A percentile compares a stretch with the other conserved stretches of the same genome.
Conservation (phyloP, 768 basidiomycete genomes). For the Psilocybe tampanensis region DNA sequence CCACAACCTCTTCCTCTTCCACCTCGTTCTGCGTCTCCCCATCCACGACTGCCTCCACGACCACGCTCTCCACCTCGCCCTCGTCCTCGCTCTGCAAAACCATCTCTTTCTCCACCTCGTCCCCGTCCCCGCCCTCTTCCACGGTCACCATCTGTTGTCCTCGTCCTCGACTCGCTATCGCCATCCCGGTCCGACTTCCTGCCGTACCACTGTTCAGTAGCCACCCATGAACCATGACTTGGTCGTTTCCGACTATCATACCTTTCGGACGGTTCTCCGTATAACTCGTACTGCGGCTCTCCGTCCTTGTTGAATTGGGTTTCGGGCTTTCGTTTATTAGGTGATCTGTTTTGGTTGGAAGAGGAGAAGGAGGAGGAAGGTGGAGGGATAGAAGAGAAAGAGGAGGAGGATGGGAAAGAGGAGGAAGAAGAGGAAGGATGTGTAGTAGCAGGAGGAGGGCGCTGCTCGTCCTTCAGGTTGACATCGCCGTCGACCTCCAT, state of each 20-base stretch:
- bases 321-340: neutral
- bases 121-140: neutral
- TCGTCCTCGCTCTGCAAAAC: neutral
- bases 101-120: neutral
- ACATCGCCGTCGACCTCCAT: neutral
- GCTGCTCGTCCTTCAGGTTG: neutral
- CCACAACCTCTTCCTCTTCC: neutral
- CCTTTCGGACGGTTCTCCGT: neutral
- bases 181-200: too few relatives aligned
- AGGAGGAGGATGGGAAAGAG: neutral
- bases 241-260: neutral
- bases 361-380: neutral
- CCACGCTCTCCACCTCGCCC: neutral
- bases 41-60: neutral
- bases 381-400: neutral
- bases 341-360: neutral
- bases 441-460: neutral
- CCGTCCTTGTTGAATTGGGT: neutral
- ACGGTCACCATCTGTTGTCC: neutral
- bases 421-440: neutral
- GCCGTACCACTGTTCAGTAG: neutral
- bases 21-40: neutral
- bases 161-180: neutral
- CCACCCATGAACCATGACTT: neutral
- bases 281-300: neutral